phyloP scores from a whole-genome alignment of 495 filamentous ascomycete species.

The Umbilicaria muhlenbergii region DNA sequence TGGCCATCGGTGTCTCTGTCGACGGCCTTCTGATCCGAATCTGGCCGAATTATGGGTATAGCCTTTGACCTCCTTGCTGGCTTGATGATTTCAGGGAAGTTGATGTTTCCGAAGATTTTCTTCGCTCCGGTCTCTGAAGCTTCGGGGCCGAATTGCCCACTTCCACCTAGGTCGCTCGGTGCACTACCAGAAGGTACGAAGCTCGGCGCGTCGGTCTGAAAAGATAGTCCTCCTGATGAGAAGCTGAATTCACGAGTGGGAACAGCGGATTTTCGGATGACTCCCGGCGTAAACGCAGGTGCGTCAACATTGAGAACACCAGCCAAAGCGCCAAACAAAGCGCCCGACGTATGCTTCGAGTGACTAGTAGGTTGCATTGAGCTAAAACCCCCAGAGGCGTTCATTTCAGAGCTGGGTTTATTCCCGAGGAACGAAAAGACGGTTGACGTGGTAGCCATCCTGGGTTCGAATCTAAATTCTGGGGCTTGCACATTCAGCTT shows the following conservation, averaged over 20 bases:
- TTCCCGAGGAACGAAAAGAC: conserved; percentile 37
- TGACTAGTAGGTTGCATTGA: conserved; percentile 1
- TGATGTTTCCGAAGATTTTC: conserved; percentile 64
- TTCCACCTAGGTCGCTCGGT: not conserved
- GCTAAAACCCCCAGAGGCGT: conserved; percentile 16
- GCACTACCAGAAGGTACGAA: conserved; percentile 48
- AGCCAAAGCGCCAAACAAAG: conserved; percentile 5
- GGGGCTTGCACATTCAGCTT: conserved; percentile 76
- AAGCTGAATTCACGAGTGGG: conserved; percentile 54
- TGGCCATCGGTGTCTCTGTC: conserved; percentile 31
- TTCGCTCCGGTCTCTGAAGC: conserved; percentile 19
- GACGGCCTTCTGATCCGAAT: conserved; percentile 26
- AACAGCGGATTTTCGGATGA: conserved; percentile 11
- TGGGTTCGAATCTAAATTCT: conserved; percentile 72
- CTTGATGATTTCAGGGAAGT: conserved; percentile 45
- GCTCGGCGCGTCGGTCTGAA: conserved; percentile 67
- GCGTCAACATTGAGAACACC: conserved; percentile 48
- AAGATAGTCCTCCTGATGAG: conserved; percentile 46
- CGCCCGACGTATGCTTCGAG: no score
- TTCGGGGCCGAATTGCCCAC: conserved; percentile 14
- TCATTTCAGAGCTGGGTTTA: conserved; percentile 6
- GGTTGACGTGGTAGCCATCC: conserved; percentile 43
- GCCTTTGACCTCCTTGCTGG: conserved; percentile 59
- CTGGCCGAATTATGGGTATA: conserved; percentile 62
- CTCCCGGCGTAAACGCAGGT: conserved; percentile 53